Base-by-base conservation (phyloP, 2,329 filamentous ascomycete species). In the Pezicula carpinea region DNA sequence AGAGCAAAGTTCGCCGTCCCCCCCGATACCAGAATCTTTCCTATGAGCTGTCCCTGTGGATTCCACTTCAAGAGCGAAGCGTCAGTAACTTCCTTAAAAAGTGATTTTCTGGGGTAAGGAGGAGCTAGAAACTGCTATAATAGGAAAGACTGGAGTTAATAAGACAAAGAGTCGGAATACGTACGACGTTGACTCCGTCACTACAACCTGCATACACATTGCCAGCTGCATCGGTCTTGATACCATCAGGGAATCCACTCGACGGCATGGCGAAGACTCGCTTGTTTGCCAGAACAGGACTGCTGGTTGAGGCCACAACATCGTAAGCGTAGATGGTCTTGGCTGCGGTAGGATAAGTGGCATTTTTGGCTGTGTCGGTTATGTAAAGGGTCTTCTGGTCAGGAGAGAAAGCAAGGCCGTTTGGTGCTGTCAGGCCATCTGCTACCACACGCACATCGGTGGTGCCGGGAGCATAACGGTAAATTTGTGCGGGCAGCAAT, bases 371-470 rank as follows among this genome's bases (percentile, higher is more conserved):
- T 70, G 19, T 64, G 50, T 83, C 79, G 3, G 77, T 73, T 2
- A 82, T 62, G 42, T 83, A 83, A 2, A 72, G 66, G 15, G 71
- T 66, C 7, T 61, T 61, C 15, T 77, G 75, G 48, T 75, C 70
- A 0, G 77, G 77, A 0, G 75, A 77, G 54, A 83, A 82, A 0
- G 69, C 71, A 29, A 83, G 62, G 10, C 79, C 80, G 43, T 83
- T 83, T 0, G 76, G 76, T 22, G 74, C 64, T 0, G 57, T 65
- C 43, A 83, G 77, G 0, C 71, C 77, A 50, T 83, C 79, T 0
- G 78, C 78, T 1, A 79, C 79, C 0, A 75, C 72, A 1, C 71
- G 69, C 6, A 82, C 61, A 0, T 76, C 72, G 0, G 73, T 75
- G 0, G 75, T 80, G 0, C 51, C 55, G 3, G 72, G 70, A 34